phyloP scores from a whole-genome alignment of 2,329 filamentous ascomycete species.

The Phyllachora maydis region DNA sequence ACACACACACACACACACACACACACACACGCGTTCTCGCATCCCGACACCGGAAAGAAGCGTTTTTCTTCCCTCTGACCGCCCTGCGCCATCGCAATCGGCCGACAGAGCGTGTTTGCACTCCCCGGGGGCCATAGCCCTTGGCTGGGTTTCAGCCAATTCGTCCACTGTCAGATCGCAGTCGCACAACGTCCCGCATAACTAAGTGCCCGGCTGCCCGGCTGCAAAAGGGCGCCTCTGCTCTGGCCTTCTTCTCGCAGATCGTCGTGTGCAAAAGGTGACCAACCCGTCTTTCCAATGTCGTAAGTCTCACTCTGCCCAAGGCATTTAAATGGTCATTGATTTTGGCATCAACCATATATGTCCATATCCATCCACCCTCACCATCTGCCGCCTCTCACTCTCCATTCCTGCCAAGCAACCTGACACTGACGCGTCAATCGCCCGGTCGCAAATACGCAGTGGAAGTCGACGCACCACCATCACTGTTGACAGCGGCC shows the following conservation, averaged over 20 bases:
- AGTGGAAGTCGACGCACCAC: constrained; percentile 5
- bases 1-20: too few relatives aligned
- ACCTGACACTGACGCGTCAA: neutral
- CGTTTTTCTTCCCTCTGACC: too few relatives aligned
- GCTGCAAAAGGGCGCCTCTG: constrained; percentile 16
- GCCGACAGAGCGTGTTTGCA: too few relatives aligned
- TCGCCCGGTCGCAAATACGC: constrained; percentile 1
- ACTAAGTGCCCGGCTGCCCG: too few relatives aligned
- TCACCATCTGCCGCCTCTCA: neutral
- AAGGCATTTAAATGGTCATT: too few relatives aligned
- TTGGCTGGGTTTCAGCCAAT: too few relatives aligned
- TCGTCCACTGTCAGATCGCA: too few relatives aligned
- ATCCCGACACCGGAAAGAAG: too few relatives aligned
- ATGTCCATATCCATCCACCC: constrained; percentile 1
- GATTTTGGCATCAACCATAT: constrained; percentile 1
- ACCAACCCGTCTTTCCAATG: constrained; percentile 14
- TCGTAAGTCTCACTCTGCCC: constrained; percentile 11
- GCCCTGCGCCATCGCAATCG: too few relatives aligned
- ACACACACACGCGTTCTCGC: too few relatives aligned
- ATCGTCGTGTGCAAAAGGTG: constrained; percentile 25
- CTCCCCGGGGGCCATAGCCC: too few relatives aligned
- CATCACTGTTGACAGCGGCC: constrained; percentile 8
- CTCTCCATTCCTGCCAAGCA: neutral
- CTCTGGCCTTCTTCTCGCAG: constrained; percentile 21
- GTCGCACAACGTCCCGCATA: too few relatives aligned